Percentiles rank a stretch among this genome's conserved stretches.
These are phyloP conservation scores for Exophiala lecanii-corni DNA, from an alignment of 2,329 filamentous ascomycete species.

Conservation along the genomic window DNA sequence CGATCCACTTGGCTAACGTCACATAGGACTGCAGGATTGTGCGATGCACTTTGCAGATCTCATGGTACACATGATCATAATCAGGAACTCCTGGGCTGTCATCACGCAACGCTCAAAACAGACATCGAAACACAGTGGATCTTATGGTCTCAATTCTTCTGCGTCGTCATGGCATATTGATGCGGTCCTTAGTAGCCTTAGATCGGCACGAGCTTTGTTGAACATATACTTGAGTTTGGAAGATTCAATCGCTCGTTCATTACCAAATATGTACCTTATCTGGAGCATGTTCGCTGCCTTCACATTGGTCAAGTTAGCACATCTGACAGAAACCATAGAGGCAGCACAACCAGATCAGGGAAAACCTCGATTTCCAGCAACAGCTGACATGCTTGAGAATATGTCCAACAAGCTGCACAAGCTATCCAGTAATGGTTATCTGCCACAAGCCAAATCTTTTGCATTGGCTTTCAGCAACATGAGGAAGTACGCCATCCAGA, in stretches of 20 bases:
- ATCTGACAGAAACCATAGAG: conserved; percentile 62
- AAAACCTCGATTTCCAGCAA: conserved; percentile 44
- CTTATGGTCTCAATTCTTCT: conserved; percentile 29
- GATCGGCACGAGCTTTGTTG: conserved; percentile 59
- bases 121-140: neutral
- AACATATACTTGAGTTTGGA: conserved; percentile 60
- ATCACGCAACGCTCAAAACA: conserved; percentile 11
- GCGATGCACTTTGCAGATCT: conserved; percentile 1
- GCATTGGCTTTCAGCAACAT: conserved; percentile 65
- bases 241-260: conserved; percentile 52
- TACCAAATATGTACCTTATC: conserved; percentile 68
- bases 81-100: conserved; percentile 20
- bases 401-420: conserved; percentile 63
- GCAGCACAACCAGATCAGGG: conserved; percentile 38
- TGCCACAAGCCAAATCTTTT: conserved; percentile 63
- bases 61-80: neutral
- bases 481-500: conserved; percentile 61
- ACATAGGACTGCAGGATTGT: conserved; percentile 1
- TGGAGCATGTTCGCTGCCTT: conserved; percentile 66
- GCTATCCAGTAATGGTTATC: conserved; percentile 58
- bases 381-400: conserved; percentile 60
- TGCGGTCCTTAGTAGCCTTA: conserved; percentile 60
- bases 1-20: neutral
- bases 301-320: conserved; percentile 67
- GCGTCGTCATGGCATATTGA: conserved; percentile 57